These are phyloP conservation scores for Coprinopsis strossmayeri DNA, from an alignment of 768 basidiomycete genomes.

Conservation along the genomic window DNA sequence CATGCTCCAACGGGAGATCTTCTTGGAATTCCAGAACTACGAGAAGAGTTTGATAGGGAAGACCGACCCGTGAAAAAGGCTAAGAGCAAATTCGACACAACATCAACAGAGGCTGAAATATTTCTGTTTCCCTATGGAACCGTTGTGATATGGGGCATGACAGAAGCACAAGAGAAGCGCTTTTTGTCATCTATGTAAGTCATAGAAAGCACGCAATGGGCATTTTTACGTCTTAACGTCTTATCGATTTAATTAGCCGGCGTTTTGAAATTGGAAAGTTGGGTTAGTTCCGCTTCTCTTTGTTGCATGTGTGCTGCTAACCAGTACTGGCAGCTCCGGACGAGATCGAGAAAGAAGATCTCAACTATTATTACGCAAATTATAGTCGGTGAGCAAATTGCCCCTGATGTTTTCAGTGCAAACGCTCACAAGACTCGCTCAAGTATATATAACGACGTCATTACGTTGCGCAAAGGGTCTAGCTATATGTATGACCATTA, in stretches of 20 bases:
- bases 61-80: conserved; percentile 38
- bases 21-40: conserved; percentile 71
- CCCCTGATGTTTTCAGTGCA: too few species aligned
- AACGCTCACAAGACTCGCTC: too few species aligned
- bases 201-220: too few species aligned
- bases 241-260: too few species aligned
- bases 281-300: conserved; percentile 31
- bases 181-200: conserved; percentile 87
- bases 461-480: conserved; percentile 89
- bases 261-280: conserved; percentile 91
- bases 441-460: conserved; percentile 96
- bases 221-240: too few species aligned
- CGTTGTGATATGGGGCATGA: conserved; percentile 98
- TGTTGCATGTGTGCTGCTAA: conserved; percentile 1
- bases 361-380: conserved; percentile 95
- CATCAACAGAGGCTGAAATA: conserved; percentile 74
- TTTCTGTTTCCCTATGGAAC: conserved; percentile 94
- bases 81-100: conserved; percentile 56
- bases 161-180: conserved; percentile 84
- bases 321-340: conserved; percentile 52
- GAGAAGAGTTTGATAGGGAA: conserved; percentile 26
- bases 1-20: conserved; percentile 58
- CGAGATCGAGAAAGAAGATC: conserved; percentile 91
- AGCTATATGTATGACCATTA: conserved; percentile 75
- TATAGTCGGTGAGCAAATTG: conserved; percentile 70